These are phyloP conservation scores for Paspalum vaginatum DNA, from an alignment of 176 grass and related monocot species.

Conservation along the genomic window DNA sequence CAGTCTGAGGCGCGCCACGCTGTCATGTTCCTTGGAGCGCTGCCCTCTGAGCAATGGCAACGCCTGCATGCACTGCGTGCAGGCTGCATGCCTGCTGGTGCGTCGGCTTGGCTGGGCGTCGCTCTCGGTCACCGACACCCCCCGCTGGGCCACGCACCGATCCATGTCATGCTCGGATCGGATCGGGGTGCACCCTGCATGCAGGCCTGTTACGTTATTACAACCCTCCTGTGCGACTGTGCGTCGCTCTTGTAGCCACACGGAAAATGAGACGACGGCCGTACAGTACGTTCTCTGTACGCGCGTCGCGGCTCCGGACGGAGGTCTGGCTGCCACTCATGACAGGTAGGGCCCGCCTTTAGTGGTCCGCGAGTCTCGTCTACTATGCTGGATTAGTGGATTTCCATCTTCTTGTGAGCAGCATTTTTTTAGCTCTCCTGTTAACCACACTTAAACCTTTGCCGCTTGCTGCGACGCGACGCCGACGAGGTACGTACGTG, in stretches of 20 bases:
- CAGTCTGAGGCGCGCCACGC: not conserved
- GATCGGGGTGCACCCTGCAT: slow-evolving; percentile 1
- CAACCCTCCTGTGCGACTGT: too few species aligned
- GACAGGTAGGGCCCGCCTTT: not conserved
- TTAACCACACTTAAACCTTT: too few species aligned
- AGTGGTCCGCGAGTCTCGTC: not conserved
- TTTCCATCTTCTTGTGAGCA: too few species aligned
- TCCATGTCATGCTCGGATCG: too few species aligned
- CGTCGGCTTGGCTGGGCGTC: slow-evolving; percentile 25
- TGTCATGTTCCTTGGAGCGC: not conserved
- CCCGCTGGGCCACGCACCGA: not conserved
- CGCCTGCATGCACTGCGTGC: not conserved
- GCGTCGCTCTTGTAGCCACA: not conserved
- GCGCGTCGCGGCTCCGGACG: not conserved
- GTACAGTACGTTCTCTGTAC: not conserved
- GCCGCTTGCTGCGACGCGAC: too few species aligned
- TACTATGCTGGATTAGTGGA: too few species aligned
- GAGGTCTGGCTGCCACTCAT: not conserved
- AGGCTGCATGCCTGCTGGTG: not conserved
- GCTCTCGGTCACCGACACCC: slow-evolving; percentile 35
- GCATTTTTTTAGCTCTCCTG: too few species aligned
- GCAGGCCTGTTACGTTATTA: too few species aligned
- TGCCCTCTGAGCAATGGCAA: not conserved
- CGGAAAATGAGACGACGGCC: slow-evolving; percentile 4
- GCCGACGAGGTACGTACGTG: not conserved